These are phyloP conservation scores for Metarhizium robertsii DNA, from an alignment of 2,329 filamentous ascomycete species.

Conservation along the genomic window DNA sequence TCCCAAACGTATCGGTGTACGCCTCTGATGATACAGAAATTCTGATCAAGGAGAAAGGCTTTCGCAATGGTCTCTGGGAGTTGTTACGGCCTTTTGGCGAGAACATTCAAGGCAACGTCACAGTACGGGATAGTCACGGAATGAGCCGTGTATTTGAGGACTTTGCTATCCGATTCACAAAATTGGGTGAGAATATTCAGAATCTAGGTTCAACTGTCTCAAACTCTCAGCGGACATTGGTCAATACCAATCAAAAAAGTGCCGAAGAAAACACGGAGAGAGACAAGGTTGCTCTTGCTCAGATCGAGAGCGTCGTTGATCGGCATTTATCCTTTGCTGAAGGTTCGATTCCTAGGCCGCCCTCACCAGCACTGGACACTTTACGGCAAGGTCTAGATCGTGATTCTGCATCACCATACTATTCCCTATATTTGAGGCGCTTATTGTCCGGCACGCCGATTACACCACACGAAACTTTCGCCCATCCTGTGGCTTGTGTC, in stretches of 20 bases:
- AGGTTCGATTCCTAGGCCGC: slow-evolving; percentile 33
- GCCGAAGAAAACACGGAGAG: slow-evolving; percentile 17
- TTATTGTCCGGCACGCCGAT: slow-evolving; percentile 72
- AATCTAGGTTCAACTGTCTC: slow-evolving; percentile 32
- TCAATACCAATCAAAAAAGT: slow-evolving; percentile 26
- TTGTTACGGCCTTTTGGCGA: slow-evolving; percentile 88
- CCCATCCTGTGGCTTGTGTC: slow-evolving; percentile 87
- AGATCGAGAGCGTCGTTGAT: slow-evolving; percentile 74
- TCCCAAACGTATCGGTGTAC: slow-evolving; percentile 79
- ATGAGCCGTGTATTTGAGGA: slow-evolving; percentile 78
- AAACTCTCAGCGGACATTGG: slow-evolving; percentile 19
- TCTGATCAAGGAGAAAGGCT: slow-evolving; percentile 73
- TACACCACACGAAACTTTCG: slow-evolving; percentile 83
- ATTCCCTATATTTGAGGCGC: slow-evolving; percentile 74
- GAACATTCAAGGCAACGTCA: slow-evolving; percentile 75
- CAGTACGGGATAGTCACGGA: slow-evolving; percentile 82
- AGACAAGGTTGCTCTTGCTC: slow-evolving; percentile 34
- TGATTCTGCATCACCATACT: slow-evolving; percentile 64
- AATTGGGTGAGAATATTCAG: slow-evolving; percentile 52
- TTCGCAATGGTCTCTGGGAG: slow-evolving; percentile 72
- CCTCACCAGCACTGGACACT: slow-evolving; percentile 26
- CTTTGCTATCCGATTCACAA: slow-evolving; percentile 78
- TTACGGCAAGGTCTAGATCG: slow-evolving; percentile 32
- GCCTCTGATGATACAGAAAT: slow-evolving; percentile 81
- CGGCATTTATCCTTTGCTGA: slow-evolving; percentile 72